Evolutionary conservation across 2,329 filamentous ascomycete genomes (phyloP).

Genomic region (Colletotrichum cereale): DNA sequence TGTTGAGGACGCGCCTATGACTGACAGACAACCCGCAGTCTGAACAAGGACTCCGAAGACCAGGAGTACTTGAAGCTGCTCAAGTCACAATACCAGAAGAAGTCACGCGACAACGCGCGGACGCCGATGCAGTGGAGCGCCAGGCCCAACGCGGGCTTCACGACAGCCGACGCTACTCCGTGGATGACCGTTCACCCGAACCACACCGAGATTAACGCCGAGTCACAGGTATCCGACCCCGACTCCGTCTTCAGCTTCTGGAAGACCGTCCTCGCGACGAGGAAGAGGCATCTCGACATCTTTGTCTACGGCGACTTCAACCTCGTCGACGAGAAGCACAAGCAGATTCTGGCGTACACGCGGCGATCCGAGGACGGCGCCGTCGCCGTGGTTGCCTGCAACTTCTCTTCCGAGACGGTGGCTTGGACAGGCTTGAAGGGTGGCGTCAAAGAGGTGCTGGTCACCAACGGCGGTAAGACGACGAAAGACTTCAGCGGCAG

Average conservation of each 20-base stretch:
- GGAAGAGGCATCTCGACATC: conserved; percentile 71
- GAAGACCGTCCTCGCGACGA: conserved; percentile 67
- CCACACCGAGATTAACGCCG: conserved; percentile 73
- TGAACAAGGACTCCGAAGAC: conserved; percentile 54
- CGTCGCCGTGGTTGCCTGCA: conserved; percentile 53
- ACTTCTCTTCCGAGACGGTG: conserved; percentile 52
- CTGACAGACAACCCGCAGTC: conserved; percentile 43
- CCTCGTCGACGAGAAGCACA: conserved; percentile 53
- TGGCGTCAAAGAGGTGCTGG: conserved; percentile 49
- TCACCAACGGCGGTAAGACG: conserved; percentile 50
- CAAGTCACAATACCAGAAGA: conserved; percentile 64
- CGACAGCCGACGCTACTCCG: conserved; percentile 61
- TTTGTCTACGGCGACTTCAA: conserved; percentile 74
- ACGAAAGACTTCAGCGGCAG: conserved; percentile 45
- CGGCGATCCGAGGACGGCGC: conserved; percentile 49
- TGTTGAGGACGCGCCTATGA: neutral
- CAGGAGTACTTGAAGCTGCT: conserved; percentile 52
- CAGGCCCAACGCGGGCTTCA: conserved; percentile 74
- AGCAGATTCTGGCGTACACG: conserved; percentile 54
- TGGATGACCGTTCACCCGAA: conserved; percentile 81
- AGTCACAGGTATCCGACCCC: conserved; percentile 60
- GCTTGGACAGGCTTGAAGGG: conserved; percentile 47
- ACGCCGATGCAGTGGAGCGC: conserved; percentile 79
- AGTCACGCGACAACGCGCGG: conserved; percentile 77
- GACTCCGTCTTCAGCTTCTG: conserved; percentile 72